Percentiles rank a stretch among this genome's conserved stretches.
phyloP scores from a whole-genome alignment of 1,139 yeast species.

The Suhomyces atakaporum region DNA sequence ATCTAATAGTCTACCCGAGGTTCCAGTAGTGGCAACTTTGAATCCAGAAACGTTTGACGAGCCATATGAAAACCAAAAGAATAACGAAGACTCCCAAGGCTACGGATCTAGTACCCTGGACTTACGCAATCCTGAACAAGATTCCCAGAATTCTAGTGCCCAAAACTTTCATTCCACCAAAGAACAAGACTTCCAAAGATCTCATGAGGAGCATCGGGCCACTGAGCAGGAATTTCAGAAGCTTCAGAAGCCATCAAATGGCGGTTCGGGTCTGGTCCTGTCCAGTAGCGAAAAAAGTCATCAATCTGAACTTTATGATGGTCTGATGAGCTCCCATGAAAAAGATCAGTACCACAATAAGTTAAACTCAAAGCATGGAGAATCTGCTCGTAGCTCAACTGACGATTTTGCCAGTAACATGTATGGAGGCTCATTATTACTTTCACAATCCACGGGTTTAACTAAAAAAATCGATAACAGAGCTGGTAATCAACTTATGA shows the following conservation, averaged over 20 bases:
- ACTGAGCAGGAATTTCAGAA: background rate
- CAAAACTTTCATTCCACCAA: too few relatives aligned
- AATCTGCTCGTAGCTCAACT: slow-evolving; percentile 25
- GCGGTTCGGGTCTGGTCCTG: too few relatives aligned
- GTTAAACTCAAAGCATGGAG: slow-evolving; percentile 2
- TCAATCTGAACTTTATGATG: slow-evolving; percentile 5
- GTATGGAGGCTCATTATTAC: slow-evolving; percentile 46
- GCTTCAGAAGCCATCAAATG: too few relatives aligned
- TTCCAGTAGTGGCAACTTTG: background rate
- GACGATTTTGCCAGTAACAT: slow-evolving; percentile 37
- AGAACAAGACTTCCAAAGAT: too few relatives aligned
- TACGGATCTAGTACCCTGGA: too few relatives aligned
- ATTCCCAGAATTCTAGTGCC: too few relatives aligned
- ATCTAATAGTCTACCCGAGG: slow-evolving; percentile 6
- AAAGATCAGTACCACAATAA: slow-evolving; percentile 5
- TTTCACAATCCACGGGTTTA: slow-evolving; percentile 50
- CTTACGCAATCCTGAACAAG: too few relatives aligned
- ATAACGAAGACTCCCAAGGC: background rate
- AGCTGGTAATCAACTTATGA: slow-evolving; percentile 12
- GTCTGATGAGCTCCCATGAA: slow-evolving; percentile 6
- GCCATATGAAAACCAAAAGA: background rate
- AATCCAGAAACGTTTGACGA: slow-evolving; percentile 3
- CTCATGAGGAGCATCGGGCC: too few relatives aligned
- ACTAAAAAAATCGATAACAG: slow-evolving; percentile 38
- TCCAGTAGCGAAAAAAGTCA: slow-evolving; percentile 2